Evolutionary conservation across 306 rosid species (phyloP).

Genomic region (Glycyrrhiza uralensis): DNA sequence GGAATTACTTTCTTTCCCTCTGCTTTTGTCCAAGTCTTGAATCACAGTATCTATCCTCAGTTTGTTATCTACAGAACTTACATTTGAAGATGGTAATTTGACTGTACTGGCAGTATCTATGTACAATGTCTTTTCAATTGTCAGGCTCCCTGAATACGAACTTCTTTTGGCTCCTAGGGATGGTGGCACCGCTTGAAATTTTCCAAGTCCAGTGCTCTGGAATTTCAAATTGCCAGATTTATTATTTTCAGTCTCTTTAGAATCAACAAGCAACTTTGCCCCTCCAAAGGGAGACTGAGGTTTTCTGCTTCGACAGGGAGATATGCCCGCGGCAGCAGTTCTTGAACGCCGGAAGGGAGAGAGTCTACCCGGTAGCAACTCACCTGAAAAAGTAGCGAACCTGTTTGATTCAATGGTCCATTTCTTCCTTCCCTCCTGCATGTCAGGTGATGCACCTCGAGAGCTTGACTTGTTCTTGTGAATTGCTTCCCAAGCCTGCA

Average conservation of each 20-base stretch:
- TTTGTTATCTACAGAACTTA: slow-evolving; percentile 34
- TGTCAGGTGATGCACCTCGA: slow-evolving; percentile 41
- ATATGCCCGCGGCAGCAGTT: slow-evolving; percentile 47
- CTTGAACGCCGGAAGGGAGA: slow-evolving; percentile 74
- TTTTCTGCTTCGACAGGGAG: slow-evolving; percentile 64
- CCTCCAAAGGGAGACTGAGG: slow-evolving; percentile 55
- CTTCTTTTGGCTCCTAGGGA: slow-evolving; percentile 37
- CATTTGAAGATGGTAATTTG: slow-evolving; percentile 32
- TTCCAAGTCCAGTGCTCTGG: slow-evolving; percentile 32
- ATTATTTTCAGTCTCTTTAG: slow-evolving; percentile 45
- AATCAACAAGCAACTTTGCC: slow-evolving; percentile 41
- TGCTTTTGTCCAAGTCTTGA: slow-evolving; percentile 31
- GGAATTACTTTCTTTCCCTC: slow-evolving; percentile 29
- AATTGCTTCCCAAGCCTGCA: slow-evolving; percentile 59
- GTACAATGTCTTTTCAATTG: slow-evolving; percentile 72
- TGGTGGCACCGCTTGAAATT: slow-evolving; percentile 30
- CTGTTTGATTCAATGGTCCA: slow-evolving; percentile 47
- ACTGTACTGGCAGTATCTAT: slow-evolving; percentile 61
- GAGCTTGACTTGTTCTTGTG: slow-evolving; percentile 43
- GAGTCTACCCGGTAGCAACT: slow-evolving; percentile 50
- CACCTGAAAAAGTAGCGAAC: slow-evolving; percentile 58
- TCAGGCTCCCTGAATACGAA: slow-evolving; percentile 38
- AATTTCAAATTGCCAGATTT: slow-evolving; percentile 34
- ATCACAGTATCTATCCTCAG: slow-evolving; percentile 24
- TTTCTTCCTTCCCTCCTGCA: slow-evolving; percentile 45